A percentile compares a stretch with the other conserved stretches of the same genome.
These are phyloP conservation scores for Globisporangium radiosum DNA, from an alignment of 352 stramenopile genomes.

Conservation along the genomic window DNA sequence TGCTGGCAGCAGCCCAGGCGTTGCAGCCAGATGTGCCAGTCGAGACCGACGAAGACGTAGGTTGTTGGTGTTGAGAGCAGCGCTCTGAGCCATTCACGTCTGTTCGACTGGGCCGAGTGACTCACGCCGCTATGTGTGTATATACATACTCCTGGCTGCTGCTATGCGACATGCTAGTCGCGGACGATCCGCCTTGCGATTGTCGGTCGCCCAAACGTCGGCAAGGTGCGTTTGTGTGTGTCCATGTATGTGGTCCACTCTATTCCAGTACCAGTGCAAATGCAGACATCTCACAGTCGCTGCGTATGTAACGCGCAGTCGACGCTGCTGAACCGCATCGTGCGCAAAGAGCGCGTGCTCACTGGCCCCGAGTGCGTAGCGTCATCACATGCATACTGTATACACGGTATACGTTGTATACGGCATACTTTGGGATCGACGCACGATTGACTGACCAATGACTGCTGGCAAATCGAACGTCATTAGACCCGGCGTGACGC, in stretches of 20 bases:
- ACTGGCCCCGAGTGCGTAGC: conserved; percentile 71
- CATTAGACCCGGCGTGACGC: conserved; percentile 66
- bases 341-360: conserved; percentile 73
- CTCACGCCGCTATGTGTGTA: neutral
- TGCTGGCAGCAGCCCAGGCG: conserved; percentile 14
- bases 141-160: neutral
- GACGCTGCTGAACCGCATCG: conserved; percentile 76
- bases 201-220: conserved; percentile 72
- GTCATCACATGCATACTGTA: neutral
- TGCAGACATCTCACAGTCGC: too few relatives aligned
- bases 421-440: neutral
- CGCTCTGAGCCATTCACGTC: too few relatives aligned
- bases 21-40: conserved; percentile 11
- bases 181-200: conserved; percentile 74
- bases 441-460: neutral
- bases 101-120: too few relatives aligned
- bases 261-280: too few relatives aligned
- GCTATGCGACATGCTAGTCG: conserved; percentile 18
- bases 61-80: conserved; percentile 2
- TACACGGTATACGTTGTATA: neutral
- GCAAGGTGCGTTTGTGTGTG: conserved; percentile 26
- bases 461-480: too few relatives aligned
- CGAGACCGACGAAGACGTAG: conserved; percentile 42
- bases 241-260: neutral
- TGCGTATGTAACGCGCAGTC: conserved; percentile 18